Evolutionary conservation across 2,329 filamentous ascomycete species (phyloP).

Genomic region (Fusarium illudens): DNA sequence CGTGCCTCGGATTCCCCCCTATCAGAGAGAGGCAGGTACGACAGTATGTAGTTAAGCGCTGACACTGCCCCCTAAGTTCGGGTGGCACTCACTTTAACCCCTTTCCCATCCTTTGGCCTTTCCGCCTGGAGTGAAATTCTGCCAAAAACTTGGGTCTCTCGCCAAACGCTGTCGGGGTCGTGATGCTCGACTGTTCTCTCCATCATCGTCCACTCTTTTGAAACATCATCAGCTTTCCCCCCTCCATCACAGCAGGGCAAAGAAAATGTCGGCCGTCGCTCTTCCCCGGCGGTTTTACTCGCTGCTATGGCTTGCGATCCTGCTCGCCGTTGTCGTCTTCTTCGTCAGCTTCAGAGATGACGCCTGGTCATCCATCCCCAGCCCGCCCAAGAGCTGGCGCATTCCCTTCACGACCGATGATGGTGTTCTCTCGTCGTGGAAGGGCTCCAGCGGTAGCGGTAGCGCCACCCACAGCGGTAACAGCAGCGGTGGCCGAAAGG

Average conservation of each 20-base stretch:
- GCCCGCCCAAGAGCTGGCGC: slow-evolving; percentile 32
- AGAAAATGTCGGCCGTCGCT: slow-evolving; percentile 28
- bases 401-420: slow-evolving; percentile 40
- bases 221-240: neutral
- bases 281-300: slow-evolving; percentile 35
- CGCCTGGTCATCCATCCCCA: slow-evolving; percentile 34
- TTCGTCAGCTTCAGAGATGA: slow-evolving; percentile 33
- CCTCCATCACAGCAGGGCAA: neutral
- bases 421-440: slow-evolving; percentile 35
- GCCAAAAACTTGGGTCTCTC: slow-evolving; percentile 5
- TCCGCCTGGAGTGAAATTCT: neutral
- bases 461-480: neutral
- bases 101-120: neutral
- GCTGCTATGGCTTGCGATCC: slow-evolving; percentile 31
- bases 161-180: neutral
- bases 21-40: neutral
- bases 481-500: neutral
- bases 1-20: neutral
- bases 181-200: slow-evolving; percentile 8
- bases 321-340: slow-evolving; percentile 29
- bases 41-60: slow-evolving; percentile 2
- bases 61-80: neutral
- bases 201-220: slow-evolving; percentile 11
- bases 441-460: slow-evolving; percentile 11
- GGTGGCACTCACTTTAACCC: neutral